These are phyloP conservation scores for Penicillium thymicola DNA, from an alignment of 2,329 filamentous ascomycete genomes.

Conservation along the genomic window DNA sequence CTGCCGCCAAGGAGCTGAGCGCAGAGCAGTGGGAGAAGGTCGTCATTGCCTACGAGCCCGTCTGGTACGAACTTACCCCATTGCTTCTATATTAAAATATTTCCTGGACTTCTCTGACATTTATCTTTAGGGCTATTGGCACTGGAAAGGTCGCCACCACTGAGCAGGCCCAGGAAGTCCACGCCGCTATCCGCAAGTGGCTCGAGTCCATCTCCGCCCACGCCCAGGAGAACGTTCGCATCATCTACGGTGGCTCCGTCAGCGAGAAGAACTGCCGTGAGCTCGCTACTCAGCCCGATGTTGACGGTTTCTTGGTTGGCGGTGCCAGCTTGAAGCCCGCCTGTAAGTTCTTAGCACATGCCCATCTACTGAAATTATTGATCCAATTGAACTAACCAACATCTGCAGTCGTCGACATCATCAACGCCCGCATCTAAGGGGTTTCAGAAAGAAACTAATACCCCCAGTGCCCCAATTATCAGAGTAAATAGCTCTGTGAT, in stretches of 20 bases:
- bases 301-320: conserved; percentile 96
- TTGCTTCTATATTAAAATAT: neutral
- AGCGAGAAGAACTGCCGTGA: conserved; percentile 98
- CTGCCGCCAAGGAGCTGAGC: conserved; percentile 64
- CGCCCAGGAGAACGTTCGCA: conserved; percentile 80
- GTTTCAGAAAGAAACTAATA: conserved; percentile 16
- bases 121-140: conserved; percentile 60
- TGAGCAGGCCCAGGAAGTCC: conserved; percentile 89
- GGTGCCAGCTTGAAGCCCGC: conserved; percentile 96
- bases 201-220: conserved; percentile 73
- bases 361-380: neutral
- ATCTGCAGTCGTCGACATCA: conserved; percentile 60
- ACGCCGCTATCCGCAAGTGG: conserved; percentile 88
- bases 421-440: conserved; percentile 58
- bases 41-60: conserved; percentile 97
- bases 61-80: conserved; percentile 66
- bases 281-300: conserved; percentile 85
- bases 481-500: conserved; percentile 7
- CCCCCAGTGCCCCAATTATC: conserved; percentile 5
- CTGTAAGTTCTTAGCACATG: conserved; percentile 56
- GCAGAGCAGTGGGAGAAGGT: conserved; percentile 88
- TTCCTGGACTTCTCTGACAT: conserved; percentile 5
- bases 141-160: conserved; percentile 91
- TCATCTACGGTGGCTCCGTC: conserved; percentile 95
- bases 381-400: conserved; percentile 5